A percentile compares a stretch with the other conserved stretches of the same genome.
Conservation (phyloP, 768 basidiomycete species). For the Suillus cothurnatus region DNA sequence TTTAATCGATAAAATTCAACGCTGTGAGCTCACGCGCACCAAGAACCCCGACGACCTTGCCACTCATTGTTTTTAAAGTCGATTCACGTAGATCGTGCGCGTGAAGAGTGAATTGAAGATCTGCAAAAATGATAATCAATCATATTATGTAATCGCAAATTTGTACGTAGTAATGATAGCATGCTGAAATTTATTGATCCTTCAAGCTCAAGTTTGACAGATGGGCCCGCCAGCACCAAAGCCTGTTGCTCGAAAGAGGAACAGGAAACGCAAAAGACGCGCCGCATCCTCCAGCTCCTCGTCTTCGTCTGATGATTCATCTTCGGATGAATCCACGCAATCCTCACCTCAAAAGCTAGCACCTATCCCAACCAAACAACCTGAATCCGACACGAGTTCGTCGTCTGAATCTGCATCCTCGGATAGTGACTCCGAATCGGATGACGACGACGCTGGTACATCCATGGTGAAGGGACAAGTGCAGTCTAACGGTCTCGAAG, state of each 20-base stretch:
- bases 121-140: conserved; percentile 1
- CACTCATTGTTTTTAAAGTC: conserved; percentile 20
- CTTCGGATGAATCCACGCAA: conserved; percentile 16
- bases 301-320: conserved; percentile 38
- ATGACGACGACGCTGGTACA: conserved; percentile 2
- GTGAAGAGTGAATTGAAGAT: background rate
- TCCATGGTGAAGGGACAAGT: conserved; percentile 5
- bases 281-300: conserved; percentile 45
- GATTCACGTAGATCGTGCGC: background rate
- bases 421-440: conserved; percentile 16
- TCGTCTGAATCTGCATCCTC: conserved; percentile 24
- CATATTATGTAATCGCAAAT: background rate
- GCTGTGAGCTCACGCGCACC: conserved; percentile 29
- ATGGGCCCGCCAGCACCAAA: conserved; percentile 35
- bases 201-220: background rate
- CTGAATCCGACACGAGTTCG: conserved; percentile 14
- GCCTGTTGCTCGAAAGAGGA: conserved; percentile 43
- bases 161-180: background rate
- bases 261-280: conserved; percentile 57
- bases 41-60: conserved; percentile 30
- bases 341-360: conserved; percentile 5
- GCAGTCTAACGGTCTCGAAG: conserved; percentile 1
- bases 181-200: background rate
- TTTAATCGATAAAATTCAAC: background rate
- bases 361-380: conserved; percentile 7